A percentile compares a stretch with the other conserved stretches of the same genome.
phyloP scores from a whole-genome alignment of 2,329 filamentous ascomycete genomes.

The Boeremia lycopersici region DNA sequence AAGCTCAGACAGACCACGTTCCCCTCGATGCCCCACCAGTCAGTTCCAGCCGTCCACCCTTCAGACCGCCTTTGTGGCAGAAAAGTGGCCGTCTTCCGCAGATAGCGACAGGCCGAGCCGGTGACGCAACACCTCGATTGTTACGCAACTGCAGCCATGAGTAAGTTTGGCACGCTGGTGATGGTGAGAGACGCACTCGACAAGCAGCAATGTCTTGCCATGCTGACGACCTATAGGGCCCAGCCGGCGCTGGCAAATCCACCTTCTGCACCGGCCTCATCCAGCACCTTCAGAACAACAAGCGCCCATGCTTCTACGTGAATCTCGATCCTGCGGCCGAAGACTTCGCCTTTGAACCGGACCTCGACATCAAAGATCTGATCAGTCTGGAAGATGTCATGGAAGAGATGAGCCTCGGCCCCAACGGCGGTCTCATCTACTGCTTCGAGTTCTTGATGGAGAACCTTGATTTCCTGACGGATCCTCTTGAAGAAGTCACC shows the following conservation, averaged over 20 bases:
- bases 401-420: slow-evolving; percentile 89
- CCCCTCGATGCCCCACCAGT: slow-evolving; percentile 19
- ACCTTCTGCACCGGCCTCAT: slow-evolving; percentile 96
- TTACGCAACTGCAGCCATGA: slow-evolving; percentile 63
- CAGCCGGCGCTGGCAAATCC: slow-evolving; percentile 93
- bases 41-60: background rate
- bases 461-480: slow-evolving; percentile 89
- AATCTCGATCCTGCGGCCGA: slow-evolving; percentile 98
- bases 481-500: slow-evolving; percentile 81
- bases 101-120: background rate
- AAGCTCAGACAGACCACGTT: slow-evolving; percentile 10
- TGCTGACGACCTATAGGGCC: slow-evolving; percentile 59
- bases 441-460: slow-evolving; percentile 96
- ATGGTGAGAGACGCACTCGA: slow-evolving; percentile 62
- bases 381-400: slow-evolving; percentile 95
- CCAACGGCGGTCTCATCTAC: slow-evolving; percentile 92
- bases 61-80: slow-evolving; percentile 15
- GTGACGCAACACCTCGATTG: slow-evolving; percentile 11
- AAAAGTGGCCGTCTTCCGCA: slow-evolving; percentile 6
- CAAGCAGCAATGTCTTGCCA: background rate
- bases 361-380: slow-evolving; percentile 93
- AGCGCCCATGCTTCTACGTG: slow-evolving; percentile 95
- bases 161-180: slow-evolving; percentile 91
- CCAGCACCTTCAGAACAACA: slow-evolving; percentile 86
- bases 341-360: slow-evolving; percentile 86